Conservation (phyloP, 305 asterid genomes). For the Solanum hybrid region DNA sequence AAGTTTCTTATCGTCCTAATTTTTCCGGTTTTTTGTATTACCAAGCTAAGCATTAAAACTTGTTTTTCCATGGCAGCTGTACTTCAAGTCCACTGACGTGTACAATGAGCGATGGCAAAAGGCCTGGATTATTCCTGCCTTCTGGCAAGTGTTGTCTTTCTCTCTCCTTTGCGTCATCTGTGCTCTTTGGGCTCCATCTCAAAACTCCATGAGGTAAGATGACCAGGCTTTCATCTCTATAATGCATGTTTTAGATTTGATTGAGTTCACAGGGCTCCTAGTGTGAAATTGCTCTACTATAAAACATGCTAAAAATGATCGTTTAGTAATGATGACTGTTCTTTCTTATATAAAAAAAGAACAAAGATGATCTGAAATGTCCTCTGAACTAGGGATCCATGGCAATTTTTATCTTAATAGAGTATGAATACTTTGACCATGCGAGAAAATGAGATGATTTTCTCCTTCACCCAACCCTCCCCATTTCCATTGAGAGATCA, state of each 20-base stretch:
- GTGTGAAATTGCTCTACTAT: neutral
- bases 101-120: constrained; percentile 90
- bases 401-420: neutral
- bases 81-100: constrained; percentile 75
- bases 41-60: constrained; percentile 5
- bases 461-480: neutral
- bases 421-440: neutral
- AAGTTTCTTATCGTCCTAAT: neutral
- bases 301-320: neutral
- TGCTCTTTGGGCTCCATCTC: constrained; percentile 95
- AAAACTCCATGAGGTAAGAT: constrained; percentile 68
- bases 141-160: constrained; percentile 90
- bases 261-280: neutral
- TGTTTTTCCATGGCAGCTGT: constrained; percentile 45
- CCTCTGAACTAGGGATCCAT: neutral
- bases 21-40: neutral
- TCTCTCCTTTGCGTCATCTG: constrained; percentile 81
- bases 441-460: neutral
- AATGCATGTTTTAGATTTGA: neutral
- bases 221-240: neutral
- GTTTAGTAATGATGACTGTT: neutral
- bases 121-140: constrained; percentile 95
- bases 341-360: neutral
- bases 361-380: neutral
- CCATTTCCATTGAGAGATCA: neutral